Conservation (phyloP, 2,329 filamentous ascomycete species). For the Penicillium sp. region DNA sequence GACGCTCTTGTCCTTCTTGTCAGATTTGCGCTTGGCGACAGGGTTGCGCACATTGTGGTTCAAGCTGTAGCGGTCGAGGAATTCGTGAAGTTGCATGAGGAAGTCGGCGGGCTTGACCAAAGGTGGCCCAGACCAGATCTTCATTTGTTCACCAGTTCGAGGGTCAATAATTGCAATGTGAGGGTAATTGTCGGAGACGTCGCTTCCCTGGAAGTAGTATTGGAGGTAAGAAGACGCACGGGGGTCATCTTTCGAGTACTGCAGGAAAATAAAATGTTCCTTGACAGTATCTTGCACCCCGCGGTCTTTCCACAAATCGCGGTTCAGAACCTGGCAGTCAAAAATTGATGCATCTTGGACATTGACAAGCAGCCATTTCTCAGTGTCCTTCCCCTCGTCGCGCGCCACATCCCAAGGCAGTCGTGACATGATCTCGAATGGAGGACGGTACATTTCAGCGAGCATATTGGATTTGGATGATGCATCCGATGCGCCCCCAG, state of each 20-base stretch:
- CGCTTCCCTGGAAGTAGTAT: constrained; percentile 80
- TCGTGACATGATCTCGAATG: constrained; percentile 81
- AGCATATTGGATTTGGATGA: constrained; percentile 73
- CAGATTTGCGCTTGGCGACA: constrained; percentile 73
- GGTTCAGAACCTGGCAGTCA: constrained; percentile 88
- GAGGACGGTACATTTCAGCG: constrained; percentile 88
- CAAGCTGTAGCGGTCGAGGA: constrained; percentile 94
- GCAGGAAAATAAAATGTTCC: constrained; percentile 94
- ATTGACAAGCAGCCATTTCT: constrained; percentile 95
- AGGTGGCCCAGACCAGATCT: constrained; percentile 85
- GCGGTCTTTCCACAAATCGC: constrained; percentile 91
- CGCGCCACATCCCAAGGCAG: constrained; percentile 81
- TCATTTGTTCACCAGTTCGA: constrained; percentile 93
- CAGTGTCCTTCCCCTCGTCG: constrained; percentile 76
- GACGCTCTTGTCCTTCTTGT: constrained; percentile 70
- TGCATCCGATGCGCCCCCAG: constrained; percentile 63
- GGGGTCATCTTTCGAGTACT: constrained; percentile 84
- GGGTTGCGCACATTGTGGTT: constrained; percentile 88
- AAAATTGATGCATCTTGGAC: constrained; percentile 92
- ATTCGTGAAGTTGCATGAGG: constrained; percentile 86
- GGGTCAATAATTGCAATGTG: constrained; percentile 96
- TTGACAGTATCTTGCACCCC: constrained; percentile 74
- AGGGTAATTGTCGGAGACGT: constrained; percentile 85
- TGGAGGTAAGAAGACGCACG: constrained; percentile 77
- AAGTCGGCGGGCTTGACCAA: constrained; percentile 77